Conservation (phyloP, 2,329 filamentous ascomycete genomes). For the Moelleriella libera region DNA sequence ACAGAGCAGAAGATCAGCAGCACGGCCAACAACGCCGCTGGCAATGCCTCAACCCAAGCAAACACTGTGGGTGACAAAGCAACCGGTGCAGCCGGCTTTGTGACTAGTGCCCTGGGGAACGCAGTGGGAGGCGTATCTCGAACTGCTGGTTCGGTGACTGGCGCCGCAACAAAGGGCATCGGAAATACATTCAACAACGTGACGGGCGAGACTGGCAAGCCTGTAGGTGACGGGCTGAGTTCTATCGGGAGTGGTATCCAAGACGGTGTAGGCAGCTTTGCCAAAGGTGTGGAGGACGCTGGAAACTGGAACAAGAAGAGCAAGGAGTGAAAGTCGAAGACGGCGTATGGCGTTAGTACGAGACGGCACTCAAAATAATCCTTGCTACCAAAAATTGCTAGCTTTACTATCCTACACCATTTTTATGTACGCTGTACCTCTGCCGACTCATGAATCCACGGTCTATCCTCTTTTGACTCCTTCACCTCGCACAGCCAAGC, state of each 20-base stretch:
- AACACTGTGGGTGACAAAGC: conserved; percentile 14
- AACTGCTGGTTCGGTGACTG: conserved; percentile 25
- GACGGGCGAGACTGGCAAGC: conserved; percentile 37
- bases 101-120: conserved; percentile 26
- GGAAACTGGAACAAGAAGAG: conserved; percentile 37
- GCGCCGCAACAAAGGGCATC: conserved; percentile 40
- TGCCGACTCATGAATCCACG: too few species aligned
- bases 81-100: conserved; percentile 21
- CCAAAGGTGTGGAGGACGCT: conserved; percentile 41
- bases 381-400: not conserved
- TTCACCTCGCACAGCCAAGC: too few species aligned
- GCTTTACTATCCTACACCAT: not conserved
- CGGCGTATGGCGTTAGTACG: not conserved
- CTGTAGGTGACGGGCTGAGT: conserved; percentile 39
- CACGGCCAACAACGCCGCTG: conserved; percentile 2
- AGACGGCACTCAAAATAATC: not conserved
- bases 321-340: not conserved
- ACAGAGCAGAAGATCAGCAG: conserved; percentile 1
- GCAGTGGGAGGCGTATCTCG: conserved; percentile 23
- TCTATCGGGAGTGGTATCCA: conserved; percentile 39
- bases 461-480: too few species aligned
- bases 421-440: not conserved
- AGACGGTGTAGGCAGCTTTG: conserved; percentile 31
- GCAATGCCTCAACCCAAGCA: conserved; percentile 7
- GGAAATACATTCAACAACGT: conserved; percentile 39